Conservation (phyloP, 257 asterid species). For the Scutellaria galericulata region DNA sequence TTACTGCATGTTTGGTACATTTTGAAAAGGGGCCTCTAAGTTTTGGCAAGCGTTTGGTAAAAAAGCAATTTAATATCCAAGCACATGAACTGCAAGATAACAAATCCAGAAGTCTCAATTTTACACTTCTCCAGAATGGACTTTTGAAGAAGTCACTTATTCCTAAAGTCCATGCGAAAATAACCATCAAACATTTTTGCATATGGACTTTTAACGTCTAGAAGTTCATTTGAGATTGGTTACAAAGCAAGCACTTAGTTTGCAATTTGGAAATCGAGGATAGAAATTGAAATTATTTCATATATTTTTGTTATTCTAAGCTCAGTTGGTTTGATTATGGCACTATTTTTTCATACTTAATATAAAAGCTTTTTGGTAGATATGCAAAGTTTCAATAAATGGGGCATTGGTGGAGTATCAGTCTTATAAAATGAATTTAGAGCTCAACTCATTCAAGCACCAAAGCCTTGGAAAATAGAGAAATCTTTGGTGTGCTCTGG, state of each 20-base stretch:
- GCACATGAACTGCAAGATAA: no score
- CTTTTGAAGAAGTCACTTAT: no score
- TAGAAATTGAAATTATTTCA: not conserved
- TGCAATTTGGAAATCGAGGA: not conserved
- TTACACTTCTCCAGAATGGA: no score
- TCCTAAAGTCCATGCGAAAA: no score
- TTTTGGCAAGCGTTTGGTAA: no score
- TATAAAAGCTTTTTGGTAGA: not conserved
- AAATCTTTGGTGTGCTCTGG: no score
- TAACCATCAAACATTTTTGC: no score
- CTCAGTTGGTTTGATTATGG: not conserved
- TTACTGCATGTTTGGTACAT: not conserved
- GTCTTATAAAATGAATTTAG: not conserved
- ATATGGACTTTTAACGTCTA: no score
- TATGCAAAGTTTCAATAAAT: constrained; percentile 16
- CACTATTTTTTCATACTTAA: not conserved
- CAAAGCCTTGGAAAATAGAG: not conserved
- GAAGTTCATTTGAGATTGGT: no score
- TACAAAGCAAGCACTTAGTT: not conserved
- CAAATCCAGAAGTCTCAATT: no score
- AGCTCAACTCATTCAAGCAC: not conserved
- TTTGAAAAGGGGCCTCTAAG: no score
- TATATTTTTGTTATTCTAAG: not conserved
- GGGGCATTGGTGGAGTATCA: not conserved
- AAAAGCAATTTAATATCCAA: no score